Conservation (phyloP, 1,139 yeast species). For the Taphrina communis region DNA sequence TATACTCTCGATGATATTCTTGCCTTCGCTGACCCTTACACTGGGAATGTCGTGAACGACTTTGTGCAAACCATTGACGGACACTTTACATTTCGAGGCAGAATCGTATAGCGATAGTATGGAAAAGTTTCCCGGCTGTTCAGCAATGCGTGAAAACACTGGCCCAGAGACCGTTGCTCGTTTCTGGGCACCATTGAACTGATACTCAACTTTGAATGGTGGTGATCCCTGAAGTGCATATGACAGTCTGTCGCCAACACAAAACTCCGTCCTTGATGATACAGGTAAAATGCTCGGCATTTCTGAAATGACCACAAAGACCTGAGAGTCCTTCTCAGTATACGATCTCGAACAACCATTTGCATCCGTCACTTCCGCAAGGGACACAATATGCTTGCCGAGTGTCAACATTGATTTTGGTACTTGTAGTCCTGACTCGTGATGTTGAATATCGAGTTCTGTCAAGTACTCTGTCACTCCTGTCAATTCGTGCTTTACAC, state of each 20-base stretch:
- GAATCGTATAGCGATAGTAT: constrained; percentile 78
- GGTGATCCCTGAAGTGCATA: constrained; percentile 78
- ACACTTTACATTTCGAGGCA: constrained; percentile 73
- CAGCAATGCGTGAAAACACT: constrained; percentile 73
- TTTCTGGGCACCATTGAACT: constrained; percentile 68
- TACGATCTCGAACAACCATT: constrained; percentile 63
- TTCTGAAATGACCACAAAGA: constrained; percentile 68
- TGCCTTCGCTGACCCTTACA: constrained; percentile 84
- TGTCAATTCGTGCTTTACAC: constrained; percentile 61
- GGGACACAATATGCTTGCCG: constrained; percentile 64
- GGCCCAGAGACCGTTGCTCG: constrained; percentile 64
- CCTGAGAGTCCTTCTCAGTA: constrained; percentile 46
- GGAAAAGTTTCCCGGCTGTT: constrained; percentile 74
- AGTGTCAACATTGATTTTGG: constrained; percentile 58
- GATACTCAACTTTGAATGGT: constrained; percentile 76
- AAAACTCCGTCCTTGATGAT: constrained; percentile 60
- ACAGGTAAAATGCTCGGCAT: constrained; percentile 68
- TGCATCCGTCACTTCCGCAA: constrained; percentile 66
- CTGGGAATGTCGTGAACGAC: constrained; percentile 82
- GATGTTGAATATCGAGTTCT: constrained; percentile 52
- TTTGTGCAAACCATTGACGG: constrained; percentile 59
- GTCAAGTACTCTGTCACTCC: constrained; percentile 57
- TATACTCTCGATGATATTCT: constrained; percentile 73
- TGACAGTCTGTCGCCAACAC: constrained; percentile 90
- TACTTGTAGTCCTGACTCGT: constrained; percentile 51